phyloP scores from a whole-genome alignment of 345 rosid genomes.

The Dimocarpus longan region DNA sequence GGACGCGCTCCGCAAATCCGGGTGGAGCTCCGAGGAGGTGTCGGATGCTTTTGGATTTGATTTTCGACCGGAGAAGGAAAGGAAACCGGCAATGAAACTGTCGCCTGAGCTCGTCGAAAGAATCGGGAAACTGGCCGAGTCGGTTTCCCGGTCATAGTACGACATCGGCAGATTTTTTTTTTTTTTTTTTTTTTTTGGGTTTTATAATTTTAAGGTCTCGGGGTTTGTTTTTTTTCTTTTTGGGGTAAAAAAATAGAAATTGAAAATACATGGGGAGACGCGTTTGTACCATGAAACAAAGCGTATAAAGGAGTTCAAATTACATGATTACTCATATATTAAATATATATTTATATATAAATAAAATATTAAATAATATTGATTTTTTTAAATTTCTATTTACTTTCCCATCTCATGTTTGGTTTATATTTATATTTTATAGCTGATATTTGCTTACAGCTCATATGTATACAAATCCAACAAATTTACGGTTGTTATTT shows the following conservation, averaged over 20 bases:
- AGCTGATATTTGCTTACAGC: slow-evolving; percentile 11
- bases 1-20: slow-evolving; percentile 81
- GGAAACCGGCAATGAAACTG: slow-evolving; percentile 65
- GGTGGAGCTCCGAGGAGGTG: slow-evolving; percentile 98
- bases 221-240: slow-evolving; percentile 16
- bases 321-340: slow-evolving; percentile 19
- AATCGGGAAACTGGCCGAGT: slow-evolving; percentile 80
- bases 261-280: slow-evolving; percentile 37
- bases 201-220: slow-evolving; percentile 15
- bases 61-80: slow-evolving; percentile 78
- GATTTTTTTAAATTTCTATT: too few relatives aligned
- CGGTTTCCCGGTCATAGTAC: slow-evolving; percentile 71
- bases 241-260: slow-evolving; percentile 26
- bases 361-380: slow-evolving; percentile 5
- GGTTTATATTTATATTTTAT: neutral
- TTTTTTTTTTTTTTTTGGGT: neutral
- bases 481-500: neutral
- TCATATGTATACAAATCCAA: neutral
- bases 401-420: neutral
- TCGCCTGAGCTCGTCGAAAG: slow-evolving; percentile 73
- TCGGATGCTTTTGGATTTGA: slow-evolving; percentile 85
- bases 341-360: slow-evolving; percentile 14
- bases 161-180: slow-evolving; percentile 7
- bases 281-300: slow-evolving; percentile 38
- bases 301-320: slow-evolving; percentile 19